phyloP scores from a whole-genome alignment of 768 basidiomycete species.

The Hericium rajendrae region DNA sequence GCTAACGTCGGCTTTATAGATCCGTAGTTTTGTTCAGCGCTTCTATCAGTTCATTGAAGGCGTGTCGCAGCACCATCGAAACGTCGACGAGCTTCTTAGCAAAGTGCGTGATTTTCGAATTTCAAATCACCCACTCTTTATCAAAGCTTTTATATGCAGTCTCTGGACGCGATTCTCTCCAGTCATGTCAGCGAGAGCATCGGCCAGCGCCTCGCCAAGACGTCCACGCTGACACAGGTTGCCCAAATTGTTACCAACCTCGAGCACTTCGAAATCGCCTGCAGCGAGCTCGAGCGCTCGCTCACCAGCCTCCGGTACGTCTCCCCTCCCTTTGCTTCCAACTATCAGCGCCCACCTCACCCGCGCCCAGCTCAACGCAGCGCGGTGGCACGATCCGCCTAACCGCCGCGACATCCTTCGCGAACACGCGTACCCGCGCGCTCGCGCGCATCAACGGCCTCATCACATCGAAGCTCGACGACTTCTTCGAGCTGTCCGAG shows the following conservation, averaged over 20 bases:
- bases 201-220: constrained; percentile 58
- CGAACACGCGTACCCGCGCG: constrained; percentile 56
- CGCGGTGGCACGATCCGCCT: constrained; percentile 75
- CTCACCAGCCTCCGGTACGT: constrained; percentile 72
- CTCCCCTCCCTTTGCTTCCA: neutral
- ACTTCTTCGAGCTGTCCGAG: constrained; percentile 91
- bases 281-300: constrained; percentile 74
- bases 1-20: constrained; percentile 31
- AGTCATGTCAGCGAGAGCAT: constrained; percentile 71
- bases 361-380: constrained; percentile 56
- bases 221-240: constrained; percentile 79
- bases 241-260: constrained; percentile 89
- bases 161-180: constrained; percentile 75
- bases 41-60: constrained; percentile 97
- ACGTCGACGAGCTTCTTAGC: constrained; percentile 85
- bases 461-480: constrained; percentile 87
- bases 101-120: constrained; percentile 41
- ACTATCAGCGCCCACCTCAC: neutral
- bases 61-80: constrained; percentile 81
- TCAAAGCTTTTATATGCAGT: constrained; percentile 33
- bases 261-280: constrained; percentile 84
- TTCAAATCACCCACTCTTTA: neutral
- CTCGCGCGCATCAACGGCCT: constrained; percentile 68
- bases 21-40: constrained; percentile 83
- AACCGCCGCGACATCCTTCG: constrained; percentile 53